Conservation (phyloP, 371 early-diverging fungal species). For the Mortierella sp. region DNA sequence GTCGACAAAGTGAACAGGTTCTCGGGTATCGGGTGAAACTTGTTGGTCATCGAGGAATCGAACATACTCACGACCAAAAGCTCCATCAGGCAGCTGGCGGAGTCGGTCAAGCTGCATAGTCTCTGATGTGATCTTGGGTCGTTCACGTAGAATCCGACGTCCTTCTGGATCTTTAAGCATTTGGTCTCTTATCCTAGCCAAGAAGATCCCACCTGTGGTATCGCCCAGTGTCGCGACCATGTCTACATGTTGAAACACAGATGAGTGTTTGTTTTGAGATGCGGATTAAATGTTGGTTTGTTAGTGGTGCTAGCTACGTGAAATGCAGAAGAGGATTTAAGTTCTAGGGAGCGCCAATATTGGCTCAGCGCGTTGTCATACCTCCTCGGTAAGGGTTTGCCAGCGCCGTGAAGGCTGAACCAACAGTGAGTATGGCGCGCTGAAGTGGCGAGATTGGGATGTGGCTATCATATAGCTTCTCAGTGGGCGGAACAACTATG, state of each 20-base stretch:
- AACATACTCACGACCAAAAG: conserved; percentile 90
- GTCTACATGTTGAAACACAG: conserved; percentile 60
- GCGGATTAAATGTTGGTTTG: not conserved
- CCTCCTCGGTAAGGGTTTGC: conserved; percentile 83
- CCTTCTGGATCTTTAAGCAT: conserved; percentile 85
- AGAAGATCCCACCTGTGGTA: conserved; percentile 77
- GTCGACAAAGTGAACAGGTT: conserved; percentile 86
- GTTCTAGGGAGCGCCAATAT: too few relatives aligned
- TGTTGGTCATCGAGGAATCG: conserved; percentile 81
- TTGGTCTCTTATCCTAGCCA: conserved; percentile 75
- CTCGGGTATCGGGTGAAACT: conserved; percentile 87
- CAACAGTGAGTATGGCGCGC: conserved; percentile 71
- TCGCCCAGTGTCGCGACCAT: conserved; percentile 96
- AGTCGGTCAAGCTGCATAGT: conserved; percentile 74
- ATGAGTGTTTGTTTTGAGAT: not conserved
- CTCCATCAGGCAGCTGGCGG: conserved; percentile 69
- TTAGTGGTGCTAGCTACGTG: too few relatives aligned
- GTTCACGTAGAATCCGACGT: conserved; percentile 82
- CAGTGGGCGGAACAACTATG: conserved; percentile 39
- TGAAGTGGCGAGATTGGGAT: conserved; percentile 66
- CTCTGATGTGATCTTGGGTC: conserved; percentile 78
- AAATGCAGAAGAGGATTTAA: too few relatives aligned
- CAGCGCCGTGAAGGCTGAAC: conserved; percentile 83
- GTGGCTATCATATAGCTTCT: conserved; percentile 65
- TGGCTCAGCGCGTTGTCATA: conserved; percentile 36